A percentile compares a stretch with the other conserved stretches of the same genome.
phyloP scores from a whole-genome alignment of 768 basidiomycete genomes.

The Mycena rebaudengoi region DNA sequence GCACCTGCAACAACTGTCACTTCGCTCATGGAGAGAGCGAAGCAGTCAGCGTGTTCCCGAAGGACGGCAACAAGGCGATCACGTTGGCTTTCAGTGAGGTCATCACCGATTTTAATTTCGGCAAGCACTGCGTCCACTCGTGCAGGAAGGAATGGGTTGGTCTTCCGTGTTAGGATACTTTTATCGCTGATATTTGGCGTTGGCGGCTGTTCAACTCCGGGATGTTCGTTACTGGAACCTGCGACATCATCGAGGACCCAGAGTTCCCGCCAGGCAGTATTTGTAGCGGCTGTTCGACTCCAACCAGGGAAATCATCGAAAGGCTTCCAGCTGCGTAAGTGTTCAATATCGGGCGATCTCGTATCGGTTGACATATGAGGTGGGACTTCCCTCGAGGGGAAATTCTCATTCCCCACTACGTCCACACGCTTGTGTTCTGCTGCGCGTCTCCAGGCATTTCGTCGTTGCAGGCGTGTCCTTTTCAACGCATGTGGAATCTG shows the following conservation, averaged over 20 bases:
- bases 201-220: not conserved
- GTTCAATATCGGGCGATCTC: not conserved
- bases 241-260: slow-evolving; percentile 9
- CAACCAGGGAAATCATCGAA: too few relatives aligned
- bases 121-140: slow-evolving; percentile 26
- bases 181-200: not conserved
- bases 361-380: not conserved
- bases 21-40: slow-evolving; percentile 45
- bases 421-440: slow-evolving; percentile 7
- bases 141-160: slow-evolving; percentile 27
- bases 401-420: slow-evolving; percentile 16
- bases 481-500: not conserved
- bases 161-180: slow-evolving; percentile 20
- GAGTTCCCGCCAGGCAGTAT: not conserved
- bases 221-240: not conserved
- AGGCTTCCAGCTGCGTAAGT: not conserved
- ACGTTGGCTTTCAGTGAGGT: slow-evolving; percentile 17
- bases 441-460: too few relatives aligned
- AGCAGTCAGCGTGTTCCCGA: slow-evolving; percentile 45
- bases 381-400: slow-evolving; percentile 16
- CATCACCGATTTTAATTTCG: slow-evolving; percentile 24
- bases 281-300: not conserved
- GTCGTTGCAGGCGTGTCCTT: not conserved
- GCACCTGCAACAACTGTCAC: slow-evolving; percentile 27
- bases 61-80: slow-evolving; percentile 32